Evolutionary conservation across 345 rosid species (phyloP).

Genomic region (Rhizophora apiculata): DNA sequence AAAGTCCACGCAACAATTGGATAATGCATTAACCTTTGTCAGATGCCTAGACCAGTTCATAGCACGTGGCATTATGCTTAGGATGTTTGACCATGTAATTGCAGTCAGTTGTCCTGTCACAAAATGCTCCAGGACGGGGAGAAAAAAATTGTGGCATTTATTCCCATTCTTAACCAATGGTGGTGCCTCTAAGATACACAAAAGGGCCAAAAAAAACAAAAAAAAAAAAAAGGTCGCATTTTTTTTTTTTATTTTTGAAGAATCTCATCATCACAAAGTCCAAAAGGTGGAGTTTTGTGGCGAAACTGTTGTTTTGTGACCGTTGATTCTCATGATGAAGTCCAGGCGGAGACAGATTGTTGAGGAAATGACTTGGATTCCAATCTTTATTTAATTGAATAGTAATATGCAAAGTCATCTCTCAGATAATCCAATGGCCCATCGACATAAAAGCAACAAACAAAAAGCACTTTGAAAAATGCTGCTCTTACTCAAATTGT

Average conservation of each 20-base stretch:
- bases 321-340: slow-evolving; percentile 34
- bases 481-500: slow-evolving; percentile 1
- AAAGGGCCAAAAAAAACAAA: background rate
- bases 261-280: slow-evolving; percentile 63
- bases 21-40: background rate
- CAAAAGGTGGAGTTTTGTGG: slow-evolving; percentile 63
- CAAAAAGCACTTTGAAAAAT: slow-evolving; percentile 3
- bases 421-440: slow-evolving; percentile 3
- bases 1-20: slow-evolving; percentile 20
- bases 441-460: background rate
- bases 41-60: slow-evolving; percentile 19
- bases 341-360: slow-evolving; percentile 8
- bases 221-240: slow-evolving; percentile 11
- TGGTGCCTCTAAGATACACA: slow-evolving; percentile 39
- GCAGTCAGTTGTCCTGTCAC: slow-evolving; percentile 16
- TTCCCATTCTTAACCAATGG: slow-evolving; percentile 49
- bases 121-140: slow-evolving; percentile 25
- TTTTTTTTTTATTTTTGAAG: slow-evolving; percentile 21
- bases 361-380: slow-evolving; percentile 42
- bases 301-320: slow-evolving; percentile 66
- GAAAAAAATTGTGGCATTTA: slow-evolving; percentile 37
- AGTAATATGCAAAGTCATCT: background rate
- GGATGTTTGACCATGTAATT: slow-evolving; percentile 29
- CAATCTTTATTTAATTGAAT: slow-evolving; percentile 7
- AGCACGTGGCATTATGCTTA: slow-evolving; percentile 40